These are phyloP conservation scores for Brassica carinata DNA, from an alignment of 345 rosid genomes.

Conservation along the genomic window DNA sequence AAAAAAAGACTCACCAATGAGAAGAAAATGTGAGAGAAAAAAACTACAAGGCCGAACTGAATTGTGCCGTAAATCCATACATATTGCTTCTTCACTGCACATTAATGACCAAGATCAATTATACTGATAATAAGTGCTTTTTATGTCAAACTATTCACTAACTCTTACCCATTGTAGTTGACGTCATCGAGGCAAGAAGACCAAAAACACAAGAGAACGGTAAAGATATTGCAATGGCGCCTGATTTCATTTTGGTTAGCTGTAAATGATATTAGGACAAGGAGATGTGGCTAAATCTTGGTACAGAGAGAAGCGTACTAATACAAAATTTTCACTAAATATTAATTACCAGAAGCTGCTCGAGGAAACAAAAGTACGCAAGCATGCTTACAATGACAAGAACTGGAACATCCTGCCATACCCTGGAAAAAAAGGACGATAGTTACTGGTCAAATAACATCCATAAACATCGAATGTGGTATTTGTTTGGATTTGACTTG, in stretches of 20 bases:
- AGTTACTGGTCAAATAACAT: conserved; percentile 3
- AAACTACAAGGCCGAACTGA: conserved; percentile 77
- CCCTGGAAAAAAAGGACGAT: conserved; percentile 47
- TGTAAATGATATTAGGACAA: conserved; percentile 31
- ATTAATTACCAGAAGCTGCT: conserved; percentile 83
- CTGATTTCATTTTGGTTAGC: conserved; percentile 76
- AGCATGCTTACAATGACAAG: conserved; percentile 97
- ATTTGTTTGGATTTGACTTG: conserved; percentile 37
- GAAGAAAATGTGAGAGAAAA: conserved; percentile 74
- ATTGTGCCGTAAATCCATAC: conserved; percentile 74
- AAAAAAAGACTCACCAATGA: conserved; percentile 54
- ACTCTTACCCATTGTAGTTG: conserved; percentile 83
- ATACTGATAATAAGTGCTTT: not conserved
- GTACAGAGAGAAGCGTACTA: not conserved
- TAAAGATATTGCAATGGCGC: conserved; percentile 90
- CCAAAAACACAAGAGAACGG: conserved; percentile 93
- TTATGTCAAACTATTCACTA: not conserved
- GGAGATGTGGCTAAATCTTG: conserved; percentile 23
- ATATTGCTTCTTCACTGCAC: conserved; percentile 59
- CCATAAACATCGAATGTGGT: not conserved
- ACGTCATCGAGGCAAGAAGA: conserved; percentile 87
- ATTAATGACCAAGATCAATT: conserved; percentile 15
- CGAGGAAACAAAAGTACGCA: conserved; percentile 93
- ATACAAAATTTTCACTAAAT: not conserved
- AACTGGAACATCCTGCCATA: conserved; percentile 95